Base-by-base conservation (phyloP, 495 filamentous ascomycete genomes). In the Sabuloglossum arenarium region DNA sequence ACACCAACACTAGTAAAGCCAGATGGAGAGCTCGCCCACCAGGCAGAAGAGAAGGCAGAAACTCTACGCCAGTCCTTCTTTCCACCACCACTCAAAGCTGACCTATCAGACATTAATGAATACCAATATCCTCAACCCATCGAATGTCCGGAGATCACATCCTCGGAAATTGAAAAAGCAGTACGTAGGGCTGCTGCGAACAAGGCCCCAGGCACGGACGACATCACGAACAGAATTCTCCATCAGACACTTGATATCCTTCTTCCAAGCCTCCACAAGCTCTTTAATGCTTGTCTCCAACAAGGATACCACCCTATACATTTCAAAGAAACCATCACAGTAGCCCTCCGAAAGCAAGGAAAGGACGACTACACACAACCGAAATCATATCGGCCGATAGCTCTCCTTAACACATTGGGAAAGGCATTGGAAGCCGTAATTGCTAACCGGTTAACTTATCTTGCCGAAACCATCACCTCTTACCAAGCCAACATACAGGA, bases 251-350 rank as follows among this genome's bases (percentile, higher is more conserved):
- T 39, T 8, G 34, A 39, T 8, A 8, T 8, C 5, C 42, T 46
- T 6, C 42, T 46, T 6, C 42, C 42, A 8, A 14, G 6, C 14
- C 16, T 46, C 4, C 4, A 14, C 21, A n/a, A 4, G 21, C 6
- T 46, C 42, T 46, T 46, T 14, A 46, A 46, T 23, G 42, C 16
- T 5, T 46, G 42, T 59, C 57, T 59, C 21, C 25, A 28, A 27
- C 30, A 10, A 27, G 30, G 25, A 53, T 37, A 52, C 24, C 19
- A 49, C 9, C 14, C 12, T 30, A 9, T 27, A 46, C 42, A 57
- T 53, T 58, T 28, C 30, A 32, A 32, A 11, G 11, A 32, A 4
- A 5, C 30, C 4, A 32, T 32, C 30, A 32, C 30, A 32, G 30
- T 32, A 32, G 30, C 11, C 30, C 30, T 32, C 30, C 30, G n/a